phyloP scores from a whole-genome alignment of 2,329 filamentous ascomycete species.

The Epichloe scottii region DNA sequence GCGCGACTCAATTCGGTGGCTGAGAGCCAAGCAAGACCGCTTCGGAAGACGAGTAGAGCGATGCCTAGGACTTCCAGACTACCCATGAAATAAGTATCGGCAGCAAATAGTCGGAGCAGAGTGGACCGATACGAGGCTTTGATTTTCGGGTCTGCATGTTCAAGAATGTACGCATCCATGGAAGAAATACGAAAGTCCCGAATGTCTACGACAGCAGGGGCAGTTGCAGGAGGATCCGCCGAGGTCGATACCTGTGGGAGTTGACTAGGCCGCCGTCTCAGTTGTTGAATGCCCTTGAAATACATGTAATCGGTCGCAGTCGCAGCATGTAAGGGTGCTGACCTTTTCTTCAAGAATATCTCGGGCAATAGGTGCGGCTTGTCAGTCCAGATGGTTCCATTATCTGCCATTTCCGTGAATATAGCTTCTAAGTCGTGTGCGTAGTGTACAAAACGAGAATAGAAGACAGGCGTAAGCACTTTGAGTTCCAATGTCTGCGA shows the following conservation, averaged over 20 bases:
- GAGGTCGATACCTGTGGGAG: constrained; percentile 31
- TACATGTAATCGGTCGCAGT: constrained; percentile 25
- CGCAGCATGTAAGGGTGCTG: constrained; percentile 21
- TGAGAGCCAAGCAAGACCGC: constrained; percentile 5
- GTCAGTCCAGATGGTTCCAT: constrained; percentile 44
- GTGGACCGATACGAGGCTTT: constrained; percentile 24
- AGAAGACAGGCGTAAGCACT: constrained; percentile 53
- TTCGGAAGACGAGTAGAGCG: constrained; percentile 14
- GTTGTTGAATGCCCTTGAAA: constrained; percentile 31
- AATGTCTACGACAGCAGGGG: constrained; percentile 23
- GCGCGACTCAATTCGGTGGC: not conserved
- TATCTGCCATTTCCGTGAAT: constrained; percentile 46
- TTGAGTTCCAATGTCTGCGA: constrained; percentile 37
- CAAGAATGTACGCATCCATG: constrained; percentile 37
- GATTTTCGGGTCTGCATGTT: constrained; percentile 14
- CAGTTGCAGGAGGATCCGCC: constrained; percentile 11
- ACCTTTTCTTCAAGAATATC: constrained; percentile 28
- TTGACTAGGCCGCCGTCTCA: constrained; percentile 29
- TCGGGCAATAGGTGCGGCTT: constrained; percentile 37
- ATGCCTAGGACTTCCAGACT: constrained; percentile 17
- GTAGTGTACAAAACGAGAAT: constrained; percentile 52
- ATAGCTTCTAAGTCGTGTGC: constrained; percentile 48
- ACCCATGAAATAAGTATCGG: constrained; percentile 28
- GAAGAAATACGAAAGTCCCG: constrained; percentile 35
- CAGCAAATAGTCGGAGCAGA: constrained; percentile 30